Conservation (phyloP, 164 flowering plant genomes). For the Umbellularia californica region DNA sequence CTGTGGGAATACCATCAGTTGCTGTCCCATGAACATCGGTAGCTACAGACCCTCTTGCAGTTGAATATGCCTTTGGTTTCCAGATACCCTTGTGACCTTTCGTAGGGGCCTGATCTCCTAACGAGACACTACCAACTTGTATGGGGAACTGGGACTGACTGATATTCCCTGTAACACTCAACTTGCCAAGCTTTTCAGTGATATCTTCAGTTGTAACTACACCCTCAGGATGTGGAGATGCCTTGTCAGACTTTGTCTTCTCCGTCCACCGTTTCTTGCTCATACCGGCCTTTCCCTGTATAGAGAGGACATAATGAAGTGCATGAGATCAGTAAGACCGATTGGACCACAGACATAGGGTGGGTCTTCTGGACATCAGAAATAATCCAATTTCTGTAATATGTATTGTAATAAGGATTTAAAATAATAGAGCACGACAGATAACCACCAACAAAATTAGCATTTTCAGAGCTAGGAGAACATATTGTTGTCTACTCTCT, state of each 20-base stretch:
- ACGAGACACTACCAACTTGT: conserved; percentile 28
- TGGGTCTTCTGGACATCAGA: neutral
- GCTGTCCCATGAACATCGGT: conserved; percentile 24
- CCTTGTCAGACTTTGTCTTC: conserved; percentile 23
- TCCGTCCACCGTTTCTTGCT: conserved; percentile 37
- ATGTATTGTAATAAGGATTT: neutral
- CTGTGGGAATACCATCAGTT: conserved; percentile 1
- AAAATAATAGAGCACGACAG: neutral
- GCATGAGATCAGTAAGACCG: neutral
- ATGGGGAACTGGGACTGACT: conserved; percentile 22
- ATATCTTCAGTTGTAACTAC: conserved; percentile 25
- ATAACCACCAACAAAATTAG: neutral
- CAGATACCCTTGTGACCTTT: conserved; percentile 28
- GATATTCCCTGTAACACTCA: conserved; percentile 28
- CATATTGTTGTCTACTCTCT: neutral
- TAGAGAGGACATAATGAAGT: neutral
- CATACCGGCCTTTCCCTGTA: conserved; percentile 34
- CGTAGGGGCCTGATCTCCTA: conserved; percentile 16
- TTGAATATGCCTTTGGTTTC: conserved; percentile 60
- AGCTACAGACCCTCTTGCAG: conserved; percentile 33
- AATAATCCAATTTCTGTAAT: neutral
- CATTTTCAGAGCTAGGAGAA: neutral
- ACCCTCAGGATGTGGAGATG: conserved; percentile 17
- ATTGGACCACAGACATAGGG: neutral
- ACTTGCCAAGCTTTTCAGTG: conserved; percentile 22